Evolutionary conservation across 345 rosid species (phyloP).

Genomic region (Luvunga scandens): DNA sequence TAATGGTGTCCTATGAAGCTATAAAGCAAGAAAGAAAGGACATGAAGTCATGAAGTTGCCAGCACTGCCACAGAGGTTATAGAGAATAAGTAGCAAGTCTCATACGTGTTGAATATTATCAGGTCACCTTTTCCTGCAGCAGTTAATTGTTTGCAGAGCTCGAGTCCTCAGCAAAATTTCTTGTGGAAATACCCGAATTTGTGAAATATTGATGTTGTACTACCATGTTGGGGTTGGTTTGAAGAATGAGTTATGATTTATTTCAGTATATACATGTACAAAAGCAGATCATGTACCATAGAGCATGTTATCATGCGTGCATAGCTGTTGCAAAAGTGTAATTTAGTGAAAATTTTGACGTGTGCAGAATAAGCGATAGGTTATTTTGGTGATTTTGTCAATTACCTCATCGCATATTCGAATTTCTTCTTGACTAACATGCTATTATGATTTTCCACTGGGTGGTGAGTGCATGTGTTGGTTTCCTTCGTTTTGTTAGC

Average conservation of each 20-base stretch:
- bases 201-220: neutral
- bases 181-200: neutral
- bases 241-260: neutral
- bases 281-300: neutral
- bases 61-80: neutral
- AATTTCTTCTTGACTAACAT: neutral
- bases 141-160: neutral
- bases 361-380: neutral
- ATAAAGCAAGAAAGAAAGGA: constrained; percentile 70
- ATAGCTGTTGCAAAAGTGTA: neutral
- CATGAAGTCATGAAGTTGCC: constrained; percentile 22
- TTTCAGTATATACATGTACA: neutral
- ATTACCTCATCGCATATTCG: neutral
- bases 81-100: neutral
- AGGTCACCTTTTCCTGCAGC: neutral
- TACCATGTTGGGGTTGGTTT: neutral
- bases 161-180: neutral
- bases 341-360: neutral
- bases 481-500: too few species aligned
- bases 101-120: neutral
- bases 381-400: neutral
- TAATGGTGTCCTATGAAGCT: constrained; percentile 84
- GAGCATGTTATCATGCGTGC: neutral
- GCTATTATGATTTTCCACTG: neutral
- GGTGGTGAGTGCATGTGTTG: neutral